Conservation (phyloP, 805 yeast genomes). For the Sporopachydermia lactativora region DNA sequence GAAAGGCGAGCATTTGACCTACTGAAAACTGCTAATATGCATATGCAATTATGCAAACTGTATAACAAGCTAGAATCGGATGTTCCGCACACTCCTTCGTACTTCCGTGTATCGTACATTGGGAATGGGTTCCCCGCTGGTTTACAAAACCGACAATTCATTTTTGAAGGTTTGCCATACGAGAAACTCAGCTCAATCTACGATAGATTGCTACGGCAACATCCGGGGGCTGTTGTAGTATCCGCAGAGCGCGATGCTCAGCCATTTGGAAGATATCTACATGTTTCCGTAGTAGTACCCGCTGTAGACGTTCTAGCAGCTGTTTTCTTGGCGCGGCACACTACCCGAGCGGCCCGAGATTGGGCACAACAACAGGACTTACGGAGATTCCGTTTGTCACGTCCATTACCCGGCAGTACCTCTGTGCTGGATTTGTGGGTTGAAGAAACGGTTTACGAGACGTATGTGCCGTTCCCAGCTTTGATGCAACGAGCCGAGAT, state of each 20-base stretch:
- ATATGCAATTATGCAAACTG: slow-evolving; percentile 50
- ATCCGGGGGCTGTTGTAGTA: slow-evolving; percentile 71
- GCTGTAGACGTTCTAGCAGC: slow-evolving; percentile 34
- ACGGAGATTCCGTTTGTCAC: slow-evolving; percentile 51
- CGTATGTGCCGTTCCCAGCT: slow-evolving; percentile 69
- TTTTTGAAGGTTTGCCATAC: slow-evolving; percentile 77
- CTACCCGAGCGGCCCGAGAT: slow-evolving; percentile 38
- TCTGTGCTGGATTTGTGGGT: slow-evolving; percentile 74
- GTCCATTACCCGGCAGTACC: slow-evolving; percentile 60
- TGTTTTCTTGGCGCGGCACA: slow-evolving; percentile 18
- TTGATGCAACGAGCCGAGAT: slow-evolving; percentile 77
- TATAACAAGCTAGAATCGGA: slow-evolving; percentile 51
- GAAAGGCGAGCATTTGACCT: slow-evolving; percentile 62
- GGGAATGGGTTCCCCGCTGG: slow-evolving; percentile 79
- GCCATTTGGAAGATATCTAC: slow-evolving; percentile 60
- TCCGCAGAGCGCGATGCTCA: slow-evolving; percentile 38
- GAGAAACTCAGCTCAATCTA: slow-evolving; percentile 79
- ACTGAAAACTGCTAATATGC: slow-evolving; percentile 58
- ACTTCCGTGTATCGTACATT: slow-evolving; percentile 63
- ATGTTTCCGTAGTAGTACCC: slow-evolving; percentile 62
- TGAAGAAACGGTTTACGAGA: slow-evolving; percentile 70
- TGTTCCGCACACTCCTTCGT: slow-evolving; percentile 64
- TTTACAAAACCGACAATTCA: slow-evolving; percentile 60
- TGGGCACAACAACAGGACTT: slow-evolving; percentile 66
- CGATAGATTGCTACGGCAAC: slow-evolving; percentile 54